Conservation (phyloP, 2,329 filamentous ascomycete genomes). For the Lecanoromycetidae sp. region DNA sequence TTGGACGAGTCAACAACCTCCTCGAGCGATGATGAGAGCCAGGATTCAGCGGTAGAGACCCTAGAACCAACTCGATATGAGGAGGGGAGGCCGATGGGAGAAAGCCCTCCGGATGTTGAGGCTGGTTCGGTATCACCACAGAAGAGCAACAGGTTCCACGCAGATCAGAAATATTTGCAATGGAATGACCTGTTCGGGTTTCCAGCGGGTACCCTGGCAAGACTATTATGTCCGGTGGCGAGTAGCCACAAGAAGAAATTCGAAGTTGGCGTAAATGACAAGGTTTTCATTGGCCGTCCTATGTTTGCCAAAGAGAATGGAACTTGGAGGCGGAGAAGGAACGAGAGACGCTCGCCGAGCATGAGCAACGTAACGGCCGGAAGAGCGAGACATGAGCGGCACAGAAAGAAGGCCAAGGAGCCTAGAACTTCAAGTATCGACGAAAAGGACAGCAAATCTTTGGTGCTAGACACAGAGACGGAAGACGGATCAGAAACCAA, state of each 20-base stretch:
- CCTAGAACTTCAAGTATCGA: neutral
- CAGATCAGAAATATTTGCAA: constrained; percentile 26
- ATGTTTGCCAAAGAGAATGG: constrained; percentile 71
- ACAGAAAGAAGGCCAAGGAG: constrained; percentile 11
- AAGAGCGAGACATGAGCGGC: constrained; percentile 24
- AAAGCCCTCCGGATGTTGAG: constrained; percentile 11
- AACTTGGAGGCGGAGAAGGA: constrained; percentile 51
- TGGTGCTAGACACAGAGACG: neutral
- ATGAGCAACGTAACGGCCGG: constrained; percentile 16
- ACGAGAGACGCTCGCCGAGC: constrained; percentile 19
- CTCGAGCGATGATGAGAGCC: constrained; percentile 21
- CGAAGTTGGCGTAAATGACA: constrained; percentile 66
- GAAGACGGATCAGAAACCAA: constrained; percentile 21
- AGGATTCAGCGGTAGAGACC: neutral
- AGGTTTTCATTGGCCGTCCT: constrained; percentile 71
- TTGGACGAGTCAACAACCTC: constrained; percentile 29
- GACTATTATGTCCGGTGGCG: constrained; percentile 61
- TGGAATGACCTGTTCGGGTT: constrained; percentile 67
- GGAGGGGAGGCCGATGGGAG: neutral
- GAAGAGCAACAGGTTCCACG: constrained; percentile 17
- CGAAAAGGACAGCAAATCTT: neutral
- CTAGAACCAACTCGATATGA: neutral
- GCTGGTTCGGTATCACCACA: constrained; percentile 15
- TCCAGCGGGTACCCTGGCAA: constrained; percentile 64
- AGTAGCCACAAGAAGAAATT: constrained; percentile 73